Evolutionary conservation across 768 basidiomycete genomes (phyloP), one percentile per base, ranked within the genome.

Genomic region (Mycena crocata): DNA sequence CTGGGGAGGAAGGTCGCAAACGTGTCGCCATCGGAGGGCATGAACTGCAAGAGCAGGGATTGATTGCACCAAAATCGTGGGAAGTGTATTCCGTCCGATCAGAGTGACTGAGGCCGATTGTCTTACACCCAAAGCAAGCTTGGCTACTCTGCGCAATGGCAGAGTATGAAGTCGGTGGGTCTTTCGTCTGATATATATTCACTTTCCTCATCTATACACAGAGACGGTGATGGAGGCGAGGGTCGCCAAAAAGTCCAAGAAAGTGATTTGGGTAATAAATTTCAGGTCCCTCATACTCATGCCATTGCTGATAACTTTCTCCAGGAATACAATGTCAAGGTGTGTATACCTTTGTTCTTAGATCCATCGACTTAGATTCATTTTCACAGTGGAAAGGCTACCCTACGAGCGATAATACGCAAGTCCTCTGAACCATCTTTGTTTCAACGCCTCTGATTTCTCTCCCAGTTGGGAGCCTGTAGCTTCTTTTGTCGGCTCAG

Each of bases 1-100:
- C 86, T 83, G 39, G 93, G 93, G 49, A 91, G 85, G n/a, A n/a
- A n/a, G n/a, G n/a, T n/a, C n/a, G n/a, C n/a, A 79, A 92, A 95
- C 13, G 93, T 94, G 76, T 90, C 89, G 51, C 81, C 82, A 46
- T 85, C 82, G 12, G 79, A 68, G 30, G 66, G 57, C 61, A 58
- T 62, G 3, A 13, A 45, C n/a, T n/a, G n/a, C n/a, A n/a, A n/a
- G n/a, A n/a, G n/a, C n/a, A n/a, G n/a, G n/a, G n/a, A n/a, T n/a
- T n/a, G n/a, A n/a, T n/a, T n/a, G n/a, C n/a, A n/a, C n/a, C n/a
- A n/a, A n/a, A n/a, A n/a, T n/a, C n/a, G n/a, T n/a, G n/a, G n/a
- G n/a, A n/a, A n/a, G n/a, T n/a, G n/a, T n/a, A n/a, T n/a, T n/a
- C n/a, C n/a, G n/a, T n/a, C n/a, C n/a, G n/a, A n/a, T n/a, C n/a